These are phyloP conservation scores for Stenocarpella maydis DNA, from an alignment of 2,329 filamentous ascomycete genomes.

Conservation along the genomic window DNA sequence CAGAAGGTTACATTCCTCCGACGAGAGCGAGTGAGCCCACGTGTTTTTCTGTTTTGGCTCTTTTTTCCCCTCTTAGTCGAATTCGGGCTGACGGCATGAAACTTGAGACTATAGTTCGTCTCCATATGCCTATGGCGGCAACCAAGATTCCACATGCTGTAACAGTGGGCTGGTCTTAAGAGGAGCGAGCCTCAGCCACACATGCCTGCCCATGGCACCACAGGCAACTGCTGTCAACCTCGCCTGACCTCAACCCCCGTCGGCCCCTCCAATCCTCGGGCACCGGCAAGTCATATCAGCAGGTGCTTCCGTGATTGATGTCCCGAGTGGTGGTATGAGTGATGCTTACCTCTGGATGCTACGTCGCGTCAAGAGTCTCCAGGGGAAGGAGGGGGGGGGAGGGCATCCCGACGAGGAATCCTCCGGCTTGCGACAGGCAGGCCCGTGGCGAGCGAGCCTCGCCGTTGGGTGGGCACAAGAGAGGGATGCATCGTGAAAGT, in stretches of 20 bases:
- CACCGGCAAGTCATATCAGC: background rate
- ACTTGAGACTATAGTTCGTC: too few relatives aligned
- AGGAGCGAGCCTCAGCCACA: background rate
- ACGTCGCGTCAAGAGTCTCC: background rate
- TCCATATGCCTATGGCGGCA: too few relatives aligned
- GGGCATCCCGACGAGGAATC: too few relatives aligned
- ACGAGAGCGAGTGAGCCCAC: background rate
- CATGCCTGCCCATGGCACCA: background rate
- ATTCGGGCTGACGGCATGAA: background rate
- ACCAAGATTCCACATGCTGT: background rate
- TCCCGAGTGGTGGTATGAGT: background rate
- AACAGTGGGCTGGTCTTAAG: background rate
- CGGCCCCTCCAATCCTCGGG: too few relatives aligned
- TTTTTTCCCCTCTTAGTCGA: too few relatives aligned
- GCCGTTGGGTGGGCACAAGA: too few relatives aligned
- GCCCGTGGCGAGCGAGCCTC: too few relatives aligned
- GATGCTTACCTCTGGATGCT: background rate
- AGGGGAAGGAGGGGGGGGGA: too few relatives aligned
- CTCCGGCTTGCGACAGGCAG: too few relatives aligned
- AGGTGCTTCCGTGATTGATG: background rate
- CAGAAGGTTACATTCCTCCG: constrained; percentile 7
- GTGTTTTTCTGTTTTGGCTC: too few relatives aligned
- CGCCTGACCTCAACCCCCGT: background rate
- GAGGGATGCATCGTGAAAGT: background rate
- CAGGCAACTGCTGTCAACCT: background rate